A percentile compares a stretch with the other conserved stretches of the same genome.
phyloP scores from a whole-genome alignment of 2,329 filamentous ascomycete species.

The Phialophora tarda region DNA sequence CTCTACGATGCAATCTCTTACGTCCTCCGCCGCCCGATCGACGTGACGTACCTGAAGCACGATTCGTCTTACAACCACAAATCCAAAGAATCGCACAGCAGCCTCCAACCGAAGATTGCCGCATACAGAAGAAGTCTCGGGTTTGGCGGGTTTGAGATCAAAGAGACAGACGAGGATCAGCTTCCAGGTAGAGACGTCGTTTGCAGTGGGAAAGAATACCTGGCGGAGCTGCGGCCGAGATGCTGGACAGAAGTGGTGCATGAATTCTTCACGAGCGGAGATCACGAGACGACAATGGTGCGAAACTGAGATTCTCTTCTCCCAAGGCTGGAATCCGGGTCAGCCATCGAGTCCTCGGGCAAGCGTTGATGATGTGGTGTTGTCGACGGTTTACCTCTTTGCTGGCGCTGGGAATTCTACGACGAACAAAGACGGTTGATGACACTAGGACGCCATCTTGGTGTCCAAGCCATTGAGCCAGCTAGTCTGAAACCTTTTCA shows the following conservation, averaged over 20 bases:
- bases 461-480: neutral
- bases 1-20: constrained; percentile 20
- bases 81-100: neutral
- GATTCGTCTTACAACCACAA: neutral
- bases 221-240: neutral
- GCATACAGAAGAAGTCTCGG: neutral
- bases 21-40: constrained; percentile 13
- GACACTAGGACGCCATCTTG: neutral
- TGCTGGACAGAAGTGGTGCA: constrained; percentile 10
- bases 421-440: neutral
- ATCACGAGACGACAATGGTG: neutral
- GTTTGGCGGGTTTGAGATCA: constrained; percentile 7
- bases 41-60: constrained; percentile 7
- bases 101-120: neutral
- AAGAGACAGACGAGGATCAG: neutral
- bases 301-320: neutral
- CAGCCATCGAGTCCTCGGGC: neutral
- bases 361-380: neutral
- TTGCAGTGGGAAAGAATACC: neutral
- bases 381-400: neutral
- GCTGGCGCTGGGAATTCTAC: neutral
- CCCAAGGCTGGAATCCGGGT: neutral
- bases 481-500: neutral
- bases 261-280: constrained; percentile 1
- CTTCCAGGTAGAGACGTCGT: neutral